phyloP scores from a whole-genome alignment of 805 yeast species.

The Starmerella gropengiesseri region DNA sequence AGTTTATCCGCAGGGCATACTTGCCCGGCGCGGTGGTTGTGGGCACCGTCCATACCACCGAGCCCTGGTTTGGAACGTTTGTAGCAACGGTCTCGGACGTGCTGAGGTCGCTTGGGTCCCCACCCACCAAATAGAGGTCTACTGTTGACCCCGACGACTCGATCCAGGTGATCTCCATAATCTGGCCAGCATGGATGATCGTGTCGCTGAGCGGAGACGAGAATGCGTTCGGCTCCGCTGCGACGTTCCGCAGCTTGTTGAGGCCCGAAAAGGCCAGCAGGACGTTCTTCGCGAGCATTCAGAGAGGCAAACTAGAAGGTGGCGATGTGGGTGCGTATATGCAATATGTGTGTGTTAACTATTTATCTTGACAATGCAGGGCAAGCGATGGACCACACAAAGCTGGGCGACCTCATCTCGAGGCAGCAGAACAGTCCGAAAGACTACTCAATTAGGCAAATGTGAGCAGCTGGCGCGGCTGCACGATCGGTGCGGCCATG shows the following conservation, averaged over 20 bases:
- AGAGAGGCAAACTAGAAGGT: neutral
- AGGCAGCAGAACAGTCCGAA: too few relatives aligned
- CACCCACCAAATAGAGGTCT: constrained; percentile 25
- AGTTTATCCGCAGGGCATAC: constrained; percentile 19
- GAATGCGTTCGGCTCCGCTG: constrained; percentile 14
- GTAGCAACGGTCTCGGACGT: constrained; percentile 25
- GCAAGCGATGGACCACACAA: too few relatives aligned
- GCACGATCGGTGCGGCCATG: too few relatives aligned
- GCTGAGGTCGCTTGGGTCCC: constrained; percentile 24
- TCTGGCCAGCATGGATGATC: constrained; percentile 25
- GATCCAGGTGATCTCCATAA: constrained; percentile 26
- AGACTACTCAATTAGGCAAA: too few relatives aligned
- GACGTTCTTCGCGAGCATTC: constrained; percentile 7
- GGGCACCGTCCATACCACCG: constrained; percentile 26
- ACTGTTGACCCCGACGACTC: constrained; percentile 22
- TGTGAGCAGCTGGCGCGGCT: too few relatives aligned
- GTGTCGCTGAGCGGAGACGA: constrained; percentile 17
- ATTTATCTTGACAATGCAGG: neutral
- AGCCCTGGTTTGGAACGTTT: constrained; percentile 26
- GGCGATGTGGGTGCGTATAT: neutral
- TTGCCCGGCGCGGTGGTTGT: constrained; percentile 13
- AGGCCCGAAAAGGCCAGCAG: constrained; percentile 8
- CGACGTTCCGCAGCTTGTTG: constrained; percentile 8
- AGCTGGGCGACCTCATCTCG: too few relatives aligned
- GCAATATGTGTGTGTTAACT: too few relatives aligned